Evolutionary conservation across 768 basidiomycete genomes (phyloP), one percentile per base, ranked within the genome.

Genomic region (Russula sp.): DNA sequence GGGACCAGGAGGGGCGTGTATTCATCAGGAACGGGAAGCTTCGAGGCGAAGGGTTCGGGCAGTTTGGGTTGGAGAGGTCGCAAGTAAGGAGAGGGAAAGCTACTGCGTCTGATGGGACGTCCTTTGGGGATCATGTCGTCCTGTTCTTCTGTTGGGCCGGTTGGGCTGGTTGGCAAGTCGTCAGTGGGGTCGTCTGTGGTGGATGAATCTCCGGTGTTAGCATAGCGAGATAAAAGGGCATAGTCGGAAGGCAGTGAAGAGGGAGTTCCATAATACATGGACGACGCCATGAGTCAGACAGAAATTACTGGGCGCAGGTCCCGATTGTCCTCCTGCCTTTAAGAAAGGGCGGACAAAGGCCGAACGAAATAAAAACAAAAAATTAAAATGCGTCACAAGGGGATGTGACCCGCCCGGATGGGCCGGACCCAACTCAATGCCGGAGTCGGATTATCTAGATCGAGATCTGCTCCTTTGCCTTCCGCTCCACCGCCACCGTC

Each of bases 191-290:
- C 49, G 22, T 68, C 64, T 18, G 1, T 56, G 32, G 48, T 20
- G 2, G 32, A 22, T 10, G 11, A 35, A 18, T 20, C 48, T 36
- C 50, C 56, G 10, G 61, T 42, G 29, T 74, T 74, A 6, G 77
- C 76, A 67, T 77, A 82, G 9, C 78, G 78, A 34, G 84, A 81
- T 10, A 88, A 73, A 39, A 86, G 75, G 7, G 83, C 84, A 65
- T 86, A 84, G 73, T 87, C 86, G 2, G 86, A 82, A 13, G 83
- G 83, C 20, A 87, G 71, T 2, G 85, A 86, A 9, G 80, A 79
- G 9, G 85, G 79, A 3, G 77, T 76, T 0, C 69, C 66, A 61
- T 74, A 73, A 67, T 82, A 79, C 41, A 81, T 78, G 67, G 84
- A 82, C 25, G 25, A 29, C 25, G 25, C 25, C 25, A 29, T 29